phyloP scores from a whole-genome alignment of 1,284 basidiomycete genomes.

The Tylopilus orsonianus region DNA sequence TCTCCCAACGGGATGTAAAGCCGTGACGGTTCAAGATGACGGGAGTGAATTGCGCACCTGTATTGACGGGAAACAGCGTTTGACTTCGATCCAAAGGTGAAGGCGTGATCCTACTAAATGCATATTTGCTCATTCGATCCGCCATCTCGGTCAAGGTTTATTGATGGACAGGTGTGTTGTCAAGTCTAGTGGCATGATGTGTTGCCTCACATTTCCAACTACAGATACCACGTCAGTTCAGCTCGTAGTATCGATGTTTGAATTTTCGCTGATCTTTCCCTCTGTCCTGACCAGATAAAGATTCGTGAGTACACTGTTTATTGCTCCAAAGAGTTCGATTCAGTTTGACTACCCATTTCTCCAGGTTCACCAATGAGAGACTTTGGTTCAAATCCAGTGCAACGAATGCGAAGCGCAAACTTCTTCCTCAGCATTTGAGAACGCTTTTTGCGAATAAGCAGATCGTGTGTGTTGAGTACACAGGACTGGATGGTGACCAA shows the following conservation, averaged over 20 bases:
- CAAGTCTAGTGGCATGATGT: not conserved
- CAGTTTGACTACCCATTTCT: not conserved
- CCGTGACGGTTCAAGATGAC: conserved; percentile 35
- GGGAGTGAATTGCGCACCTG: conserved; percentile 47
- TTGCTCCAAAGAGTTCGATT: not conserved
- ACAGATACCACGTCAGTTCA: conserved; percentile 38
- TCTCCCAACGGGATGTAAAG: conserved; percentile 3
- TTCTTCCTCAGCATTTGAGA: conserved; percentile 26
- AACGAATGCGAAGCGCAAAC: conserved; percentile 25
- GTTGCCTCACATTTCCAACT: conserved; percentile 2
- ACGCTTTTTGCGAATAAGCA: conserved; percentile 46
- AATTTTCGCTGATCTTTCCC: conserved; percentile 6
- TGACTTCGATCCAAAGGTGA: conserved; percentile 53
- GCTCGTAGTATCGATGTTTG: not conserved
- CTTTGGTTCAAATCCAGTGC: conserved; percentile 39
- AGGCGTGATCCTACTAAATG: not conserved
- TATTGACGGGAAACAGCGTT: conserved; percentile 55
- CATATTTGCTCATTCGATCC: conserved; percentile 5
- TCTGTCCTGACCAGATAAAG: conserved; percentile 34
- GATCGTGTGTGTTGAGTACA: conserved; percentile 52
- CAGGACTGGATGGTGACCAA: conserved; percentile 36
- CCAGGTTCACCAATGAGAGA: conserved; percentile 38
- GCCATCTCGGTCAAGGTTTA: conserved; percentile 36
- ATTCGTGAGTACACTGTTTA: conserved; percentile 35
- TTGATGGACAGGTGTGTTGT: conserved; percentile 47